Evolutionary conservation across 805 yeast species (phyloP).

Genomic region (Tetrapisispora pingtungensis): DNA sequence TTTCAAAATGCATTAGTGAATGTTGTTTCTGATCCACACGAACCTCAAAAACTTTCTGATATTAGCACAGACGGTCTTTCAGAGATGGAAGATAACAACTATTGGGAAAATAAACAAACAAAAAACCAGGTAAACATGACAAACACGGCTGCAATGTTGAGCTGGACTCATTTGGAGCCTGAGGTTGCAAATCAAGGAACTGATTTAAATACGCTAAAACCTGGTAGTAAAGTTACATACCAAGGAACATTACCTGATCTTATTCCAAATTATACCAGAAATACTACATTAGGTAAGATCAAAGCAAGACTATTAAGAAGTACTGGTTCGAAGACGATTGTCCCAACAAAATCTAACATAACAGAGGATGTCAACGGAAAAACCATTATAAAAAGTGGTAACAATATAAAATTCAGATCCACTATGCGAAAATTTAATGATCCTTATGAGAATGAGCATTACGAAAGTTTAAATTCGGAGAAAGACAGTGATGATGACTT

Average conservation of each 20-base stretch:
- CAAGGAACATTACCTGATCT: slow-evolving; percentile 22
- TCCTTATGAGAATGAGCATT: not conserved
- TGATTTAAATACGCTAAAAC: not conserved
- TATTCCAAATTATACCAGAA: slow-evolving; percentile 19
- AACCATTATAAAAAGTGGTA: not conserved
- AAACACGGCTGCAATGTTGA: not conserved
- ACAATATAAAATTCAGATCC: slow-evolving; percentile 14
- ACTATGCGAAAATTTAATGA: slow-evolving; percentile 19
- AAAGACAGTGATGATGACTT: not conserved
- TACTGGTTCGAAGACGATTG: not conserved
- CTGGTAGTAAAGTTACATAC: slow-evolving; percentile 8
- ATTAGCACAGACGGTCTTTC: not conserved
- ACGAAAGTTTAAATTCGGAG: not conserved
- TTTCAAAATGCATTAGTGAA: no score
- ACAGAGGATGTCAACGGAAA: slow-evolving; percentile 3
- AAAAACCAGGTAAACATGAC: not conserved
- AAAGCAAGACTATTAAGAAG: slow-evolving; percentile 8
- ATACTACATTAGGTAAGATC: slow-evolving; percentile 11
- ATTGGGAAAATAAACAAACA: not conserved
- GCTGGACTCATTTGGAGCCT: not conserved
- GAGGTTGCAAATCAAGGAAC: not conserved
- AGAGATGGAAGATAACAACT: not conserved
- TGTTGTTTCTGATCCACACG: not conserved
- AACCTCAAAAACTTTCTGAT: not conserved
- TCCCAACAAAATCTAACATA: not conserved